Conservation (phyloP, 1,284 basidiomycete genomes). For the Termitomyces sp. region DNA sequence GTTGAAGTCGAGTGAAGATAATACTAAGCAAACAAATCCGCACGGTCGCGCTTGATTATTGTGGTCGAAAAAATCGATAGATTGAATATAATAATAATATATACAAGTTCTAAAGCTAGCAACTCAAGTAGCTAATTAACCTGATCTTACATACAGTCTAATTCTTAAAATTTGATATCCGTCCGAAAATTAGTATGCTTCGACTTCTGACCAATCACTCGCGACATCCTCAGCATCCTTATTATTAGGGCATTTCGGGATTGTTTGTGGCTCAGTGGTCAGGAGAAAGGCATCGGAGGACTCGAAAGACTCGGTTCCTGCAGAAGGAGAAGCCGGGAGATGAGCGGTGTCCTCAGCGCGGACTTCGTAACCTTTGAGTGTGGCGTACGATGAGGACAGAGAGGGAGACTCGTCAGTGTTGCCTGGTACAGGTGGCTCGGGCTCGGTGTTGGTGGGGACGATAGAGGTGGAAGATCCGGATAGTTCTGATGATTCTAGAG, state of each 20-base stretch:
- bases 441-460: background rate
- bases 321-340: background rate
- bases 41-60: background rate
- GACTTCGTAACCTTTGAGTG: conserved; percentile 11
- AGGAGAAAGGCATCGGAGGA: conserved; percentile 18
- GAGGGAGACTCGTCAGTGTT: background rate
- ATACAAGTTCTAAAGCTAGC: background rate
- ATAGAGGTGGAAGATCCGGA: background rate
- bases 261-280: conserved; percentile 1
- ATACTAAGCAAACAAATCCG: background rate
- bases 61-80: background rate
- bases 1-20: background rate
- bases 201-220: conserved; percentile 28
- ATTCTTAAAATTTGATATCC: background rate
- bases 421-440: background rate
- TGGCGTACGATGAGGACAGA: conserved; percentile 10
- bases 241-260: conserved; percentile 11
- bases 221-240: conserved; percentile 18
- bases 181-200: conserved; percentile 11
- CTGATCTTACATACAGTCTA: background rate
- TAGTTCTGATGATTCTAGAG: background rate
- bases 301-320: conserved; percentile 8
- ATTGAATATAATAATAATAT: background rate
- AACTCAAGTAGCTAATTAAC: background rate
- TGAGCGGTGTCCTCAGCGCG: background rate